Percentiles rank a stretch among this genome's conserved stretches.
phyloP scores from a whole-genome alignment of 257 asterid genomes.

The Vinca minor region DNA sequence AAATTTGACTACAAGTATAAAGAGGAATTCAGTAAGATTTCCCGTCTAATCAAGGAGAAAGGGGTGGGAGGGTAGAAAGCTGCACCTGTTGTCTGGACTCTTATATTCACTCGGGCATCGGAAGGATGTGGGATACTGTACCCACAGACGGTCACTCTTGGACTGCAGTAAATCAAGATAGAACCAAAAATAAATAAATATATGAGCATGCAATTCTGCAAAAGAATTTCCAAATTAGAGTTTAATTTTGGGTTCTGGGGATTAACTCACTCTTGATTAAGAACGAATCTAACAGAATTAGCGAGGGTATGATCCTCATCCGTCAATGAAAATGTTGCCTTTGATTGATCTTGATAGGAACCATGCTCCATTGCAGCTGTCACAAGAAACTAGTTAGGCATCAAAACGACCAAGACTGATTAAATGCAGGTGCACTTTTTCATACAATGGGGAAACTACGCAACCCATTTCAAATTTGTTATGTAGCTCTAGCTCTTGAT shows the following conservation, averaged over 20 bases:
- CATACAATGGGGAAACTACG: too few relatives aligned
- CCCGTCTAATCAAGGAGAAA: not conserved
- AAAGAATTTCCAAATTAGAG: too few relatives aligned
- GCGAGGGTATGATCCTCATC: conserved; percentile 91
- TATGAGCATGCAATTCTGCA: not conserved
- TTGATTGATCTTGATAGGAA: conserved; percentile 48
- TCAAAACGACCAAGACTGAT: too few relatives aligned
- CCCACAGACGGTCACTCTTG: conserved; percentile 68
- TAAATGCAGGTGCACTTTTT: too few relatives aligned
- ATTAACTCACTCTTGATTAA: conserved; percentile 76
- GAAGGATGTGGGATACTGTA: conserved; percentile 98
- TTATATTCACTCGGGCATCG: conserved; percentile 78
- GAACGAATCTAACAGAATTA: conserved; percentile 63
- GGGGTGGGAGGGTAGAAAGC: not conserved
- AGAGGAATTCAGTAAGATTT: not conserved
- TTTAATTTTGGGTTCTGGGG: not conserved
- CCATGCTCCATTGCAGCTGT: conserved; percentile 64
- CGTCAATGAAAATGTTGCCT: conserved; percentile 64
- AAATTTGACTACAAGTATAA: not conserved
- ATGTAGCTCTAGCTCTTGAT: too few relatives aligned
- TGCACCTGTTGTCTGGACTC: conserved; percentile 91
- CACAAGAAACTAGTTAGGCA: not conserved
- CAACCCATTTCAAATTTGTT: too few relatives aligned
- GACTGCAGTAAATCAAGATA: conserved; percentile 37
- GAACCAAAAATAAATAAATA: not conserved